Percentiles rank a stretch among this genome's conserved stretches.
Evolutionary conservation across 306 rosid species (phyloP).

Genomic region (Datisca glomerata): DNA sequence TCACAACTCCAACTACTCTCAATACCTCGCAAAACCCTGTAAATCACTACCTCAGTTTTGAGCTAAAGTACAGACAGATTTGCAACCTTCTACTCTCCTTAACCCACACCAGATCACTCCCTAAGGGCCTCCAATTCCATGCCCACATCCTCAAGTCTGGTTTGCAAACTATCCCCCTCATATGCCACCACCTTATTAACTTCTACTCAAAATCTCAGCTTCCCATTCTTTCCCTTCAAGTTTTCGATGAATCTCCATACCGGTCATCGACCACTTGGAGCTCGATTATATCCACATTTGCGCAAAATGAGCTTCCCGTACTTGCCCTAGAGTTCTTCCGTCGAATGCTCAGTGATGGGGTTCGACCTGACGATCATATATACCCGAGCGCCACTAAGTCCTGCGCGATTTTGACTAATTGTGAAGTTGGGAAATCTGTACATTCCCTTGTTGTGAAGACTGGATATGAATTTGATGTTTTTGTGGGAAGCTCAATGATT

Average conservation of each 20-base stretch:
- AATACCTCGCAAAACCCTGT: conserved; percentile 11
- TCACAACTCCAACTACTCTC: neutral
- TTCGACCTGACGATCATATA: conserved; percentile 51
- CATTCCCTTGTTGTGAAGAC: conserved; percentile 50
- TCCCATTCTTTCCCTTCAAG: conserved; percentile 32
- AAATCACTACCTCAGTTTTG: conserved; percentile 14
- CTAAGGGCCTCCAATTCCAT: conserved; percentile 67
- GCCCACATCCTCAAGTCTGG: conserved; percentile 58
- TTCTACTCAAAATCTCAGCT: conserved; percentile 61
- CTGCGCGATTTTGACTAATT: conserved; percentile 32
- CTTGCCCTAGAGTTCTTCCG: conserved; percentile 50
- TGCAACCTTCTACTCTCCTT: conserved; percentile 43
- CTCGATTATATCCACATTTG: conserved; percentile 58
- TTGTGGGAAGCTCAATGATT: conserved; percentile 62
- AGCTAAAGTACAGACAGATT: conserved; percentile 27
- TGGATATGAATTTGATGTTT: conserved; percentile 37
- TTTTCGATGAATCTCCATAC: conserved; percentile 32
- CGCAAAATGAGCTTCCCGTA: conserved; percentile 61
- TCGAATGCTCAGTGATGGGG: conserved; percentile 36
- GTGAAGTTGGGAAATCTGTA: conserved; percentile 29
- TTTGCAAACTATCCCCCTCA: conserved; percentile 40
- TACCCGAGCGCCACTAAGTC: conserved; percentile 64
- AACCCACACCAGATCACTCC: conserved; percentile 46
- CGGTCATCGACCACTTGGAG: conserved; percentile 70
- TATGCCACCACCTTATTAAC: conserved; percentile 65